Evolutionary conservation across 352 stramenopile species (phyloP), one percentile per base, ranked within the genome.

Genomic region (Phytopythium oedochilum): DNA sequence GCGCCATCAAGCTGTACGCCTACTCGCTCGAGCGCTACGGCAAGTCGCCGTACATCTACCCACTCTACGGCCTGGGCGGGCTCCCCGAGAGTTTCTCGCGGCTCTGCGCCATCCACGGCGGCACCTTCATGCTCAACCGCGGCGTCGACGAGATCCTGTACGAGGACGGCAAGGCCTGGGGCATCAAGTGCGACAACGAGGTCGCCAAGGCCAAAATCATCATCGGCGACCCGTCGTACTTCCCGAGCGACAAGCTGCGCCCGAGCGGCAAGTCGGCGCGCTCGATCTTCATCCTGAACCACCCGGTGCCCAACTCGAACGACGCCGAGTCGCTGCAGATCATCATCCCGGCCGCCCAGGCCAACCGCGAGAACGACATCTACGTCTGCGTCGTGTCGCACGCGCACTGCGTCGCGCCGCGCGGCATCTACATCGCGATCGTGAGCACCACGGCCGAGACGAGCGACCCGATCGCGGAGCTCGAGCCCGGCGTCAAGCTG

Each of bases 61-160:
- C 97, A 48, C 89, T 99, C 43, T 99, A 99, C 73, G 97, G 97
- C 44, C 85, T 99, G 38, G 96, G 96, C 35, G 96, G 96, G 26
- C 79, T 99, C 40, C 97, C 97, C 7, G 97, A 99, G 76, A 97
- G 96, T 54, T 99, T 99, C 73, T 99, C 96, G 57, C 92, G 97
- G 40, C 91, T 99, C 8, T 99, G 96, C 64, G 97, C 97, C 20
- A 98, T 99, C 72, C 94, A 99, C 77, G 97, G 97, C 55, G 96
- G 97, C 62, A 99, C 97, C 40, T 99, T 99, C 69, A 99, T 99
- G 97, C 87, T 99, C 26, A 98, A 99, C 77, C 94, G 94, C 53
- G 84, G 92, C 53, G 91, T 99, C 15, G 88, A 96, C 51, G 88
- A 97, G 69, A 86, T 98, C 44, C 63, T 99, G 22, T 97, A 96